Conservation (phyloP, 2,329 filamentous ascomycete genomes). For the Diaporthe longicolla region DNA sequence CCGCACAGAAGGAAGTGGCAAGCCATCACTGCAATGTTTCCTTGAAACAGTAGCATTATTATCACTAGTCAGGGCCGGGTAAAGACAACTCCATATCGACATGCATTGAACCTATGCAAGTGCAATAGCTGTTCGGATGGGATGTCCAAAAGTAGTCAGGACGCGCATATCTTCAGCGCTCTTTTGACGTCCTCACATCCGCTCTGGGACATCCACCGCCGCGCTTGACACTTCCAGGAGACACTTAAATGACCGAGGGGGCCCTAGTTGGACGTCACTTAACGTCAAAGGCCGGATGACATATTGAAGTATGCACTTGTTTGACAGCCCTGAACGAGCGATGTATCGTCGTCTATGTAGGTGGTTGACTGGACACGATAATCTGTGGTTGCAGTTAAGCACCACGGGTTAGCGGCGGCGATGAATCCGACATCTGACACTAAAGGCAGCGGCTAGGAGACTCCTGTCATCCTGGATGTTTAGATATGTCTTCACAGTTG, state of each 20-base stretch:
- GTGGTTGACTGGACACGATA: background rate
- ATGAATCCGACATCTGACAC: constrained; percentile 28
- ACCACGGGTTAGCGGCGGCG: constrained; percentile 25
- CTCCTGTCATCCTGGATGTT: background rate
- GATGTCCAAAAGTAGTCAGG: constrained; percentile 5
- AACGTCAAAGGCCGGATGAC: constrained; percentile 1
- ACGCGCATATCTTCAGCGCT: background rate
- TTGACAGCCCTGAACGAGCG: constrained; percentile 4
- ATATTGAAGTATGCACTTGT: constrained; percentile 17
- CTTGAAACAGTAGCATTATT: constrained; percentile 17
- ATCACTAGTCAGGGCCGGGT: constrained; percentile 19
- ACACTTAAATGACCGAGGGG: constrained; percentile 25
- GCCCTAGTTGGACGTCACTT: background rate
- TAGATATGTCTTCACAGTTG: background rate
- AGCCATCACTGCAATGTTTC: background rate
- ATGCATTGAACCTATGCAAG: constrained; percentile 16
- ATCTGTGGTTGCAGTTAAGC: constrained; percentile 23
- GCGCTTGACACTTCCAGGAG: constrained; percentile 2
- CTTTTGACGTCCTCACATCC: background rate
- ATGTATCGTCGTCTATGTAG: constrained; percentile 10
- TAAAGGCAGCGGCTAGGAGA: background rate
- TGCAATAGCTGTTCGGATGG: constrained; percentile 16
- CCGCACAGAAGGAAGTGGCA: background rate
- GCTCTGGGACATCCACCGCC: constrained; percentile 12
- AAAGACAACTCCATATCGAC: constrained; percentile 17